These are phyloP conservation scores for Cydonia oblonga DNA, from an alignment of 331 rosid genomes.

Conservation along the genomic window DNA sequence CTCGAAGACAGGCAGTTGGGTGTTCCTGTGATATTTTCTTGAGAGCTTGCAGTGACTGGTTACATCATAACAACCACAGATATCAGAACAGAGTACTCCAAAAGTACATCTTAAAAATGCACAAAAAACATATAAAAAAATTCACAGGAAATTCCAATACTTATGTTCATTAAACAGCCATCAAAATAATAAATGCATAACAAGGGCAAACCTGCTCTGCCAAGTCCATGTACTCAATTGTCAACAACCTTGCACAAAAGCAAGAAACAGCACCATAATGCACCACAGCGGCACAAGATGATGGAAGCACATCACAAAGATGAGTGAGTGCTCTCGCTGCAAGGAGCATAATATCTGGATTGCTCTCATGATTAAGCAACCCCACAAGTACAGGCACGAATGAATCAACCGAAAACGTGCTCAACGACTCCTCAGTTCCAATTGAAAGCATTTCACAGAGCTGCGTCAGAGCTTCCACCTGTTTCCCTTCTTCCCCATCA, in stretches of 20 bases:
- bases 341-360: constrained; percentile 94
- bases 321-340: constrained; percentile 98
- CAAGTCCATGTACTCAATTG: constrained; percentile 96
- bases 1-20: constrained; percentile 96
- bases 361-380: constrained; percentile 87
- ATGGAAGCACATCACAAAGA: constrained; percentile 88
- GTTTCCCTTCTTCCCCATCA: constrained; percentile 85
- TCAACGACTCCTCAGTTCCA: constrained; percentile 92
- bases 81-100: constrained; percentile 9
- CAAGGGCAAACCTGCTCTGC: constrained; percentile 78
- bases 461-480: constrained; percentile 94
- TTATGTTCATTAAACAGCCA: too few relatives aligned
- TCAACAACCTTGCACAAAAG: constrained; percentile 89
- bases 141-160: not conserved
- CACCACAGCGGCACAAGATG: constrained; percentile 95
- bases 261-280: constrained; percentile 93
- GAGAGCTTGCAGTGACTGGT: constrained; percentile 96
- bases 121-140: not conserved
- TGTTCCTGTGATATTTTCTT: constrained; percentile 98
- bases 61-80: constrained; percentile 19
- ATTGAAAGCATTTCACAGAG: constrained; percentile 93
- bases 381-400: constrained; percentile 94
- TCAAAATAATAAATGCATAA: not conserved
- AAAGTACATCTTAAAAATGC: not conserved
- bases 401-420: constrained; percentile 87